Conservation (phyloP, 306 rosid species). For the Lagenaria siceraria region DNA sequence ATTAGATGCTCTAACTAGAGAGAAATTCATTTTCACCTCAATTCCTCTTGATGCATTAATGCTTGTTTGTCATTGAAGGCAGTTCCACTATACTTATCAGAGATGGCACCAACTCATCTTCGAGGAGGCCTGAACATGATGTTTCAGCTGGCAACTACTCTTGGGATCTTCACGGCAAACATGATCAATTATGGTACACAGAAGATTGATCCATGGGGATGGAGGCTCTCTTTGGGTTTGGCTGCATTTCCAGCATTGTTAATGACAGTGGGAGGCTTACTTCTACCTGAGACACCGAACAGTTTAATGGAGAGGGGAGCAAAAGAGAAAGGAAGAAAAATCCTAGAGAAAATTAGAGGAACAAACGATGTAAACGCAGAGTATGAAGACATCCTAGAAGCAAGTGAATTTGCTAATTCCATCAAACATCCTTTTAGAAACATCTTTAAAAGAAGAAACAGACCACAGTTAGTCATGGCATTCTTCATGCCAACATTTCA, state of each 20-base stretch:
- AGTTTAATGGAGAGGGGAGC: constrained; percentile 64
- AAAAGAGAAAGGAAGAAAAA: constrained; percentile 43
- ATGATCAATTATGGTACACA: constrained; percentile 84
- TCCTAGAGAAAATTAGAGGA: constrained; percentile 64
- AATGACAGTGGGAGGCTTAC: constrained; percentile 72
- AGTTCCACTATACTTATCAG: constrained; percentile 79
- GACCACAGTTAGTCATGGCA: constrained; percentile 82
- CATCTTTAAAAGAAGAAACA: constrained; percentile 46
- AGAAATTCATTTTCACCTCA: background rate
- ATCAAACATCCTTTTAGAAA: constrained; percentile 61
- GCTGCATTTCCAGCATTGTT: constrained; percentile 57
- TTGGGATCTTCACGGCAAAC: constrained; percentile 78
- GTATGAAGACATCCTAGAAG: constrained; percentile 72
- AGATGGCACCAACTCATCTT: constrained; percentile 90
- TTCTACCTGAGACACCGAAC: constrained; percentile 89
- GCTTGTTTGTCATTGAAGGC: constrained; percentile 45
- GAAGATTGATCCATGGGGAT: constrained; percentile 70
- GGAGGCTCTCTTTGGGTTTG: constrained; percentile 86
- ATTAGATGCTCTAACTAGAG: background rate
- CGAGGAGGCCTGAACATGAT: constrained; percentile 88
- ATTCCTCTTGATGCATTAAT: background rate
- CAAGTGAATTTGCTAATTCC: constrained; percentile 55
- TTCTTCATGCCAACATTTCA: constrained; percentile 78
- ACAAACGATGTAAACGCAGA: constrained; percentile 61
- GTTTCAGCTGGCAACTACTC: constrained; percentile 89